Percentiles rank a stretch among this genome's conserved stretches.
Conservation (phyloP, 108 stramenopile genomes). For the Parietichytrium sp. region DNA sequence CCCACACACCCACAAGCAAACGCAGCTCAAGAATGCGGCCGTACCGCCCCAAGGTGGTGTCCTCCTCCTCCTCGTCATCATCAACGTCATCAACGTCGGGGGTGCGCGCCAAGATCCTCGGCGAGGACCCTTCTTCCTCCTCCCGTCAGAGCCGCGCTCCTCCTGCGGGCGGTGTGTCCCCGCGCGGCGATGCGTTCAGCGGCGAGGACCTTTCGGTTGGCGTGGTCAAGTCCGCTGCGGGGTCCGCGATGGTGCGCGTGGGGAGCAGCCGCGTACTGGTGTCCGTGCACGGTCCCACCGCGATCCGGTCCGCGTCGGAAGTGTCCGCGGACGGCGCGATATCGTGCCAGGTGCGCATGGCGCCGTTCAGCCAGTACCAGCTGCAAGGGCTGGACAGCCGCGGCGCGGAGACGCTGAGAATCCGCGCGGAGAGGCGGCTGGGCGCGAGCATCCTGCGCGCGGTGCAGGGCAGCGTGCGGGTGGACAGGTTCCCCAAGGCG, state of each 20-base stretch:
- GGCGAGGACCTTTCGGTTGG: too few species aligned
- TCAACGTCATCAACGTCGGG: too few species aligned
- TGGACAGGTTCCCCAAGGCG: conserved; percentile 4
- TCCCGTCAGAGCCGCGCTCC: too few species aligned
- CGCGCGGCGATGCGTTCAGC: too few species aligned
- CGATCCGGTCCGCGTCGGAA: neutral
- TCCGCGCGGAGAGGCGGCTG: neutral
- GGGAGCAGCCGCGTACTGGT: neutral
- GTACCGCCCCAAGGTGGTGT: too few species aligned
- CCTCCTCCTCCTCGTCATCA: too few species aligned
- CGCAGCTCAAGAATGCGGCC: too few species aligned
- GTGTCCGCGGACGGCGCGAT: neutral
- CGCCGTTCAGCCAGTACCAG: neutral
- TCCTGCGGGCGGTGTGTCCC: too few species aligned
- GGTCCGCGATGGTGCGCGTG: neutral
- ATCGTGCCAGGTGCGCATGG: neutral
- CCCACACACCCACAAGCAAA: too few species aligned
- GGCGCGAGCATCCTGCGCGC: neutral
- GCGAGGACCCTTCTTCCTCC: too few species aligned
- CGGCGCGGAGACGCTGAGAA: neutral
- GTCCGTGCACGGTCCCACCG: neutral
- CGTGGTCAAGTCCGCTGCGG: neutral
- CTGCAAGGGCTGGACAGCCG: neutral
- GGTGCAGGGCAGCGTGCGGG: conserved; percentile 15
- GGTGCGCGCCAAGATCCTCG: too few species aligned